A percentile compares a stretch with the other conserved stretches of the same genome.
Conservation (phyloP, 73 alveolate species). For the Paramecium octaurelia region DNA sequence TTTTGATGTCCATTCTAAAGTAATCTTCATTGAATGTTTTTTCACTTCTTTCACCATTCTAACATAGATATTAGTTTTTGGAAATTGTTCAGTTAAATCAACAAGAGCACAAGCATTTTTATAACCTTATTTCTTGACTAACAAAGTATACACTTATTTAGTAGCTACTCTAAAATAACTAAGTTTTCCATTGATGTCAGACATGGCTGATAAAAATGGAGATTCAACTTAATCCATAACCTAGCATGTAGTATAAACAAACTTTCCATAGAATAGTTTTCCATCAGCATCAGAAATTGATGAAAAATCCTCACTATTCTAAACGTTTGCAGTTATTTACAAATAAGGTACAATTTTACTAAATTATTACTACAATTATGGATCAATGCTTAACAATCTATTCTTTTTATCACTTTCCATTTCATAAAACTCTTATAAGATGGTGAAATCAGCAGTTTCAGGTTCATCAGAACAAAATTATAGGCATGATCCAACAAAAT, state of each 20-base stretch:
- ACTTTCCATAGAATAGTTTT: neutral
- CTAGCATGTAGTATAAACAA: neutral
- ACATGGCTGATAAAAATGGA: neutral
- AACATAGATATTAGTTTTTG: neutral
- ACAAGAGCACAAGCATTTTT: neutral
- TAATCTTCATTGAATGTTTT: neutral
- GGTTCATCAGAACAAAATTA: conserved; percentile 27
- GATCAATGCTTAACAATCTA: neutral
- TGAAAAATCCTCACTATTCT: neutral
- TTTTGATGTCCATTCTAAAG: conserved; percentile 18
- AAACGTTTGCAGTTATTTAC: neutral
- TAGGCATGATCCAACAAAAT: neutral
- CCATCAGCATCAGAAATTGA: neutral
- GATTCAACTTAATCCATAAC: neutral
- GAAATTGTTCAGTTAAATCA: neutral
- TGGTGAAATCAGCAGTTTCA: neutral
- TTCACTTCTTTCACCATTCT: conserved; percentile 1
- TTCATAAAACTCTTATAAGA: neutral
- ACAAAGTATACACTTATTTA: neutral
- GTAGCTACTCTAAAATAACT: neutral
- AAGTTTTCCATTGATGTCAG: neutral
- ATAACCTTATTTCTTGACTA: neutral
- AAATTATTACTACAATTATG: neutral
- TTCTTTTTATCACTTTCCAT: neutral
- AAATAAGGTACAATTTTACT: neutral